Evolutionary conservation across 768 basidiomycete genomes (phyloP).

Genomic region (Podaxis mareebaensis): DNA sequence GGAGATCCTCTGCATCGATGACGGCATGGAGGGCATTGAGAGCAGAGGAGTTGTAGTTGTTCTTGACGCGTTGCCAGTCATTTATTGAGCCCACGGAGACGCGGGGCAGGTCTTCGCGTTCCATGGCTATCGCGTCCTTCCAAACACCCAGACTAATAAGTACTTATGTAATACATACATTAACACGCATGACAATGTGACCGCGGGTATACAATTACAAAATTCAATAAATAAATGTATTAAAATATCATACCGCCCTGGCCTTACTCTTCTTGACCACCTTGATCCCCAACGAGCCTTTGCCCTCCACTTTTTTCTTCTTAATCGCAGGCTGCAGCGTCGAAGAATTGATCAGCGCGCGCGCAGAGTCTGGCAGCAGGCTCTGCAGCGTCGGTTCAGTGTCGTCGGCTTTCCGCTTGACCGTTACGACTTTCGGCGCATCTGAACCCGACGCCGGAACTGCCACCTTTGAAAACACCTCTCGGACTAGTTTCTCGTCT

Average conservation of each 20-base stretch:
- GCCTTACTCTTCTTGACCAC: conserved; percentile 53
- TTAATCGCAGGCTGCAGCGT: conserved; percentile 34
- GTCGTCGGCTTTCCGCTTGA: conserved; percentile 87
- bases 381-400: conserved; percentile 70
- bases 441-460: conserved; percentile 27
- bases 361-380: conserved; percentile 66
- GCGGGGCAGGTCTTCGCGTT: conserved; percentile 35
- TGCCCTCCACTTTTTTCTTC: conserved; percentile 63
- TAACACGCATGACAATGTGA: neutral
- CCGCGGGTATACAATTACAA: conserved; percentile 3
- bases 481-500: conserved; percentile 86
- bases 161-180: no score
- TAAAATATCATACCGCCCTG: neutral
- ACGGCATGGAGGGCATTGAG: conserved; percentile 46
- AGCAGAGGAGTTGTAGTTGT: conserved; percentile 50
- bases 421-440: conserved; percentile 49
- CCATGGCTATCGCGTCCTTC: conserved; percentile 27
- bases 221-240: neutral
- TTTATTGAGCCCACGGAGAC: conserved; percentile 65
- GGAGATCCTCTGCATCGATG: conserved; percentile 38
- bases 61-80: conserved; percentile 66
- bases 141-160: neutral
- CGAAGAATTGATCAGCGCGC: conserved; percentile 52
- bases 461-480: conserved; percentile 80
- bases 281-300: conserved; percentile 75